Percentiles rank a stretch among this genome's conserved stretches.
Evolutionary conservation across 108 stramenopile genomes (phyloP).

Genomic region (Skeletonema tropicum): DNA sequence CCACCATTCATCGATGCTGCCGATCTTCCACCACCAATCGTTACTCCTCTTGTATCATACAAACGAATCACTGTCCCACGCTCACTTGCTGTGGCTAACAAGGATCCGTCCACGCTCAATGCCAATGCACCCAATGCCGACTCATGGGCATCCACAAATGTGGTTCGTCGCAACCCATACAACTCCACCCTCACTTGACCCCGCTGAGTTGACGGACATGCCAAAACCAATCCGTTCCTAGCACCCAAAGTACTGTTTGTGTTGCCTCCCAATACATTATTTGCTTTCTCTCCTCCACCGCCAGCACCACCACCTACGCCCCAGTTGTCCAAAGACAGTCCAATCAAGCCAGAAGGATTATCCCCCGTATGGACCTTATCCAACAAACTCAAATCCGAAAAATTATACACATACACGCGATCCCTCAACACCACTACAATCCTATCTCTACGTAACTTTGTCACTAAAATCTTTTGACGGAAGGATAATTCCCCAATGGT

Average conservation of each 20-base stretch:
- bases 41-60: constrained; percentile 86
- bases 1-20: constrained; percentile 41
- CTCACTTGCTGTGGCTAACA: constrained; percentile 90
- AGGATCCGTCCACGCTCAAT: constrained; percentile 87
- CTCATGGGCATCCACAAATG: constrained; percentile 95
- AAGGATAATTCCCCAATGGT: constrained; percentile 95
- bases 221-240: constrained; percentile 88
- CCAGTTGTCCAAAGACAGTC: constrained; percentile 82
- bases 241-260: neutral
- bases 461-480: constrained; percentile 88
- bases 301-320: constrained; percentile 39
- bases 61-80: constrained; percentile 96
- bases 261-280: constrained; percentile 20
- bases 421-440: constrained; percentile 95
- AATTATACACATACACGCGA: constrained; percentile 93
- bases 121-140: constrained; percentile 82
- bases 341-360: constrained; percentile 90
- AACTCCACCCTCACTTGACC: constrained; percentile 97
- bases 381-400: constrained; percentile 89
- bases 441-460: constrained; percentile 92
- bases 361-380: constrained; percentile 94
- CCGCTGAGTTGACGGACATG: constrained; percentile 86
- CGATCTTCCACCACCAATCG: constrained; percentile 61
- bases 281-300: constrained; percentile 11
- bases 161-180: constrained; percentile 89